phyloP scores from a whole-genome alignment of 495 filamentous ascomycete species.

The Tricharina praecox region DNA sequence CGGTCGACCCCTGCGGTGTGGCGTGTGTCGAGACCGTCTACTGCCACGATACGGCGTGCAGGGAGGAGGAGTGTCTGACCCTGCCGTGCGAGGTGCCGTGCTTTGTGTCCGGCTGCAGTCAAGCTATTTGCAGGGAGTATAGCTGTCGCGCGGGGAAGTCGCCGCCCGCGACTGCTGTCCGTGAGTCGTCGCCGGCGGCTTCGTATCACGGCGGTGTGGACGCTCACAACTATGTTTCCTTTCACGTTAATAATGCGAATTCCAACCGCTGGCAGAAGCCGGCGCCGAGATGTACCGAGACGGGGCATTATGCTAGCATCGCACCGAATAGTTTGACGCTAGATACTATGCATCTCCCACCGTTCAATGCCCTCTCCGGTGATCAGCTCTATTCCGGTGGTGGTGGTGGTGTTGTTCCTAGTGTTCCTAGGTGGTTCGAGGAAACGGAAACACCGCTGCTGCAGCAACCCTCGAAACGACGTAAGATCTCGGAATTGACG shows the following conservation, averaged over 20 bases:
- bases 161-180: neutral
- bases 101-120: neutral
- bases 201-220: neutral
- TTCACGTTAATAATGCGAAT: conserved; percentile 9
- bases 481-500: neutral
- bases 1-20: neutral
- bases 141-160: neutral
- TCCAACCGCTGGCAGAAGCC: conserved; percentile 2
- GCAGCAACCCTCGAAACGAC: conserved; percentile 8
- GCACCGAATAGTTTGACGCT: conserved; percentile 3
- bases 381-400: too few relatives aligned
- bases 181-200: too few relatives aligned
- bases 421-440: neutral
- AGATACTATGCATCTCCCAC: neutral
- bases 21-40: neutral
- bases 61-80: neutral
- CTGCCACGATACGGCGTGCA: neutral
- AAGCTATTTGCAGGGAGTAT: conserved; percentile 1
- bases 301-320: conserved; percentile 9
- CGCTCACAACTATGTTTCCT: neutral
- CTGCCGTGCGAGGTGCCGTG: conserved; percentile 2
- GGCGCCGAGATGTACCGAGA: neutral
- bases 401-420: too few relatives aligned
- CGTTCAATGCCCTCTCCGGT: neutral
- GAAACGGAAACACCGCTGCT: conserved; percentile 11